Conservation (phyloP, 495 filamentous ascomycete genomes). For the Aspergillus haitiensis region DNA sequence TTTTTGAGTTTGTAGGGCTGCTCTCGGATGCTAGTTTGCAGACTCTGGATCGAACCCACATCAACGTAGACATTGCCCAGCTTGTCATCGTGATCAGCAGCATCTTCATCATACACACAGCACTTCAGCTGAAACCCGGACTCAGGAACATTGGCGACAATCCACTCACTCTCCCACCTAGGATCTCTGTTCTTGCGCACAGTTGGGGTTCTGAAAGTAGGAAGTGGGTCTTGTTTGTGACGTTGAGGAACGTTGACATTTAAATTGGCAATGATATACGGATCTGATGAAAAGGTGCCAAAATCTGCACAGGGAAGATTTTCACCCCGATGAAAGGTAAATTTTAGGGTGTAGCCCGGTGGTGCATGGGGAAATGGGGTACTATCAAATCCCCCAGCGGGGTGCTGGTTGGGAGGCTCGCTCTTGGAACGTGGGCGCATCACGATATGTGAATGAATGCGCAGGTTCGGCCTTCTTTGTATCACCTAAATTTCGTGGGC, state of each 20-base stretch:
- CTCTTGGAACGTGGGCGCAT: slow-evolving; percentile 27
- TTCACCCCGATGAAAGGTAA: slow-evolving; percentile 78
- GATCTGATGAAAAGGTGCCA: slow-evolving; percentile 75
- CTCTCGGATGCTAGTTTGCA: slow-evolving; percentile 67
- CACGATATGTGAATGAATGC: slow-evolving; percentile 54
- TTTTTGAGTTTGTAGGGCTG: slow-evolving; percentile 73
- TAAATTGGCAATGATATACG: slow-evolving; percentile 74
- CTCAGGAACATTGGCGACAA: slow-evolving; percentile 78
- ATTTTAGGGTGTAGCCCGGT: slow-evolving; percentile 77
- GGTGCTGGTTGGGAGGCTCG: slow-evolving; percentile 35
- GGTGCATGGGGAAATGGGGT: slow-evolving; percentile 73
- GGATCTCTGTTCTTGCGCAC: slow-evolving; percentile 69
- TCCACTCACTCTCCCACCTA: slow-evolving; percentile 81
- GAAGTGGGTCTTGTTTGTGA: slow-evolving; percentile 75
- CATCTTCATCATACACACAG: slow-evolving; percentile 84
- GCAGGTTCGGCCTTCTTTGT: slow-evolving; percentile 47
- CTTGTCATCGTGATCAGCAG: slow-evolving; percentile 80
- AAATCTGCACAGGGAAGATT: slow-evolving; percentile 84
- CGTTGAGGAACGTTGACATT: slow-evolving; percentile 59
- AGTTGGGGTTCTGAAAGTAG: slow-evolving; percentile 75
- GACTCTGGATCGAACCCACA: slow-evolving; percentile 54
- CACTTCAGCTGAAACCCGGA: slow-evolving; percentile 79
- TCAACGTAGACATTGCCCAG: slow-evolving; percentile 78
- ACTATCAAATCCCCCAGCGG: slow-evolving; percentile 74
- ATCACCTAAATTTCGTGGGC: slow-evolving; percentile 32